Conservation (phyloP, 352 stramenopile genomes). For the Saprolegnia diclina region DNA sequence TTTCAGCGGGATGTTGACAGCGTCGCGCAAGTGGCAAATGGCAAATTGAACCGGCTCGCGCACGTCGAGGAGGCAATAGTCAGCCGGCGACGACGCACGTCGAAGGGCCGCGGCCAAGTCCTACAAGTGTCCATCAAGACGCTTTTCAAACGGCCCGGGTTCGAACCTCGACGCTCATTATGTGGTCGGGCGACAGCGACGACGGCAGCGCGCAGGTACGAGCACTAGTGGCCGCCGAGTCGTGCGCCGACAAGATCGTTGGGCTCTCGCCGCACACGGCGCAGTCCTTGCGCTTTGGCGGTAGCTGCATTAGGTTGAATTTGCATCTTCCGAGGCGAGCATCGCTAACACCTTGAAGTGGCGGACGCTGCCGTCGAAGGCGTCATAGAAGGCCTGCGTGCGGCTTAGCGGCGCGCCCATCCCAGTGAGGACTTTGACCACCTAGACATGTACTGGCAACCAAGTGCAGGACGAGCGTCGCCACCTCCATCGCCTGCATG, state of each 20-base stretch:
- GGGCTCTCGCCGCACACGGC: conserved; percentile 25
- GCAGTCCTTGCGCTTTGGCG: conserved; percentile 21
- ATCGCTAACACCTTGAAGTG: conserved; percentile 42
- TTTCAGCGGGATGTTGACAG: conserved; percentile 56
- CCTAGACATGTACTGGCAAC: conserved; percentile 2
- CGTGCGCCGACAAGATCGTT: conserved; percentile 14
- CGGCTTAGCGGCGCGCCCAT: conserved; percentile 53
- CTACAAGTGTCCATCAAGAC: no score
- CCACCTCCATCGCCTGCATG: conserved; percentile 89
- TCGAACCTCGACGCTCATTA: conserved; percentile 12
- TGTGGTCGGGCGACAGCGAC: background rate
- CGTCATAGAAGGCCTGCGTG: conserved; percentile 74
- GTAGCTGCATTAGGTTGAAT: conserved; percentile 13
- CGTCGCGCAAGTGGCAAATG: conserved; percentile 69
- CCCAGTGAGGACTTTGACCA: conserved; percentile 85
- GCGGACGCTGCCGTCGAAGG: conserved; percentile 63
- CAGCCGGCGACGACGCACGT: background rate
- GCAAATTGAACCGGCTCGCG: conserved; percentile 52
- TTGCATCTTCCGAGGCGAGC: background rate
- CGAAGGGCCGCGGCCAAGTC: background rate
- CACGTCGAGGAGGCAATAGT: conserved; percentile 60
- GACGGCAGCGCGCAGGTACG: background rate
- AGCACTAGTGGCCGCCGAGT: conserved; percentile 15
- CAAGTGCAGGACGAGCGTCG: background rate
- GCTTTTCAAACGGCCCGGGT: background rate